These are phyloP conservation scores for Sclerotinia spermophila DNA, from an alignment of 2,329 filamentous ascomycete species.

Conservation along the genomic window DNA sequence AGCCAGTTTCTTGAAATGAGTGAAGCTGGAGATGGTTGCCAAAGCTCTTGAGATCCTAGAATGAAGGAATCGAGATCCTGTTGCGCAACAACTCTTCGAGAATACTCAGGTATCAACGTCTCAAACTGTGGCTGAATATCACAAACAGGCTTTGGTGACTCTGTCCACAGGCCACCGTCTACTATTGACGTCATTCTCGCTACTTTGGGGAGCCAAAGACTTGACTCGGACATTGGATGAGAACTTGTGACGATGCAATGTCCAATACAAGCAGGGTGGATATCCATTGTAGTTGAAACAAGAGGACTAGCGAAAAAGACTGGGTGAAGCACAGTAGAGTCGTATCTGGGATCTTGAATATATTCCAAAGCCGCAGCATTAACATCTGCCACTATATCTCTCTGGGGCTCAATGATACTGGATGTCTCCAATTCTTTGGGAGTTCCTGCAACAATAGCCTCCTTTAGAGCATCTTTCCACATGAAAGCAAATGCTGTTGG, in stretches of 20 bases:
- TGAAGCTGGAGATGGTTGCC: background rate
- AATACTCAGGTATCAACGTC: no score
- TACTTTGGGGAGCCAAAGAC: background rate
- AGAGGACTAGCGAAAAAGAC: constrained; percentile 16
- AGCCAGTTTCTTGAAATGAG: constrained; percentile 8
- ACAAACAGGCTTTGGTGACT: background rate
- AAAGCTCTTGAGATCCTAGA: constrained; percentile 4
- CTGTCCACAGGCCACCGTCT: background rate
- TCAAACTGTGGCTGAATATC: background rate
- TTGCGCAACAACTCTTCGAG: background rate
- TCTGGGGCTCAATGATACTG: background rate
- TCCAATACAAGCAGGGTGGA: constrained; percentile 24
- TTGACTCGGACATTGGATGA: background rate
- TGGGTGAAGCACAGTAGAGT: background rate
- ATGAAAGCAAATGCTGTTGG: background rate
- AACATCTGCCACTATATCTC: background rate
- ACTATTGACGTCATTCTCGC: background rate
- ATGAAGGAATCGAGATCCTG: background rate
- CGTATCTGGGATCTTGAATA: no score
- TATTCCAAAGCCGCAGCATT: no score
- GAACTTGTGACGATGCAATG: constrained; percentile 6
- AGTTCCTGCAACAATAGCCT: constrained; percentile 10
- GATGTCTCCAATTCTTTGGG: background rate
- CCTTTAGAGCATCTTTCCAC: constrained; percentile 13
- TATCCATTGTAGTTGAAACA: constrained; percentile 2